Conservation (phyloP, 441 rosid genomes). For the Gossypium davidsonii region DNA sequence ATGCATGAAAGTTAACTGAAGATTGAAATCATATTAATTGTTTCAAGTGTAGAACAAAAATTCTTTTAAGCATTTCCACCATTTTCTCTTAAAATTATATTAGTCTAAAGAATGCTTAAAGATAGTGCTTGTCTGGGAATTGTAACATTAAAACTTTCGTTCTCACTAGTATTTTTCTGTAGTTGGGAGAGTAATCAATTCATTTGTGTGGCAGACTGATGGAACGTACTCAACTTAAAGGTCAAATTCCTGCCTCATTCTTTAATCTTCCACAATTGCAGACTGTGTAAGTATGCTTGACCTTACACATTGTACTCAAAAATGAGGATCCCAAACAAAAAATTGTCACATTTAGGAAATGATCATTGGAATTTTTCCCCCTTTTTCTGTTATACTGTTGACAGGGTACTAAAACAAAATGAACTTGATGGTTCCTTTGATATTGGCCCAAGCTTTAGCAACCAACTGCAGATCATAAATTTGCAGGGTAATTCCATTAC, state of each 20-base stretch:
- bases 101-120: neutral
- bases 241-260: constrained; percentile 40
- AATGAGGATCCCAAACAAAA: neutral
- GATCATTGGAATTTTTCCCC: neutral
- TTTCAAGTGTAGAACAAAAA: neutral
- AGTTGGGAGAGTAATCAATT: neutral
- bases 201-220: constrained; percentile 41
- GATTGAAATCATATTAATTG: neutral
- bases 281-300: constrained; percentile 45
- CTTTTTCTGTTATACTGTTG: neutral
- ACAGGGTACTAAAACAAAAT: constrained; percentile 48
- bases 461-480: constrained; percentile 43
- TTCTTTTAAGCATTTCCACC: neutral
- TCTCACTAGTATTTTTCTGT: neutral
- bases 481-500: constrained; percentile 40
- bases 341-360: neutral
- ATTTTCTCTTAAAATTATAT: neutral
- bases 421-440: constrained; percentile 42
- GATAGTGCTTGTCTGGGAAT: neutral
- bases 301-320: neutral
- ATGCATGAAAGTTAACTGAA: neutral
- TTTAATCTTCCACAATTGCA: constrained; percentile 52
- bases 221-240: constrained; percentile 47
- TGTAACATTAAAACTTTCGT: neutral
- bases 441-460: constrained; percentile 34